Evolutionary conservation across 2,329 filamentous ascomycete species (phyloP), one percentile per base, ranked within the genome.

Genomic region (Cladosporium colombiae): DNA sequence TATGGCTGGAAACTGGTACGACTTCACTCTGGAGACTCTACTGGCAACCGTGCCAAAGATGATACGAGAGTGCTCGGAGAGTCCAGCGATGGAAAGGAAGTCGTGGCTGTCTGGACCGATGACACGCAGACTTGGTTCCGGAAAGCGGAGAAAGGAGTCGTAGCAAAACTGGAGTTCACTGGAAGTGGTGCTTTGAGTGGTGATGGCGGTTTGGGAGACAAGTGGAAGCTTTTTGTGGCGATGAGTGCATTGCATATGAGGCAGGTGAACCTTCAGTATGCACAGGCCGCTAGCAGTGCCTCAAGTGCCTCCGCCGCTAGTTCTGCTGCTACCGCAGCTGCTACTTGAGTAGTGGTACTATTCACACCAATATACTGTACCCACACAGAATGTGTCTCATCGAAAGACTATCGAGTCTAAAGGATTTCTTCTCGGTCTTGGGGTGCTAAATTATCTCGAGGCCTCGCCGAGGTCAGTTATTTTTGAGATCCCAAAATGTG

Each of bases 31-130:
- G 55, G 59, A 21, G 53, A 62, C 25, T 18, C 31, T 25, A 60
- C 60, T 18, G 40, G 27, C 14, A 61, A 44, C 49, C 65, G 46
- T 16, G 64, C 4, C 7, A 44, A 21, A 31, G 35, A 46, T 56
- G 55, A 53, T 27, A 10, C 29, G 4, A 29, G 58, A 21, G 46
- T 33, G 29, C 44, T 53, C 21, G 66, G 66, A 3, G 27, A 35
- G 40, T 68, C 65, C 10, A 69, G 68, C 31, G 69, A 70, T 66
- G 69, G 69, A 11, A 69, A 69, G 37, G 68, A 70, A 46, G 65
- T 68, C 7, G 68, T 70, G 10, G 66, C 69, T 35, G 68, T 68
- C 2, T 70, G 66, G 66, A 68, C 68, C 10, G 68, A 69, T 23
- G 67, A 67, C 16, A 60, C 62, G 57, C 65, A 67, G 44, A 59